phyloP scores from a whole-genome alignment of 345 rosid species.

The Acer saccharum region DNA sequence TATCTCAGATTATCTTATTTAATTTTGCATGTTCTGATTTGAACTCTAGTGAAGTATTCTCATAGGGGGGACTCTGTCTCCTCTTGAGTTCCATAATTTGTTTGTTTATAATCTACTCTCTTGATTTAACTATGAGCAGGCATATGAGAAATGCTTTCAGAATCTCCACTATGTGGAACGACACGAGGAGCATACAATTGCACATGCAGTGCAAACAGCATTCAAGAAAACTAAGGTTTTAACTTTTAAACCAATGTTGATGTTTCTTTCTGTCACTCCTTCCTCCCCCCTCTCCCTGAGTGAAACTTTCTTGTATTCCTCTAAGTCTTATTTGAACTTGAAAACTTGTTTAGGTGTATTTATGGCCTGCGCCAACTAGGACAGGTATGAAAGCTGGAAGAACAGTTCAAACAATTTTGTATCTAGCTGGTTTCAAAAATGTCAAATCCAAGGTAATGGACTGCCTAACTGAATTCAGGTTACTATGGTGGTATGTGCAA shows the following conservation, averaged over 20 bases:
- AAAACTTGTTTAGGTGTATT: constrained; percentile 58
- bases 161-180: constrained; percentile 91
- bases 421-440: constrained; percentile 90
- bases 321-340: neutral
- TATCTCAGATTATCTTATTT: neutral
- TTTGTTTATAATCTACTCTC: neutral
- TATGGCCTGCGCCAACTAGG: constrained; percentile 91
- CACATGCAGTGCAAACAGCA: constrained; percentile 77
- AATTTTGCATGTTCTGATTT: neutral
- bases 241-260: neutral
- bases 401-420: constrained; percentile 72
- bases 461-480: neutral
- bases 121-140: constrained; percentile 47
- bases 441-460: constrained; percentile 85
- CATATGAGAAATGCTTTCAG: constrained; percentile 90
- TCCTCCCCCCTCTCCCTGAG: neutral
- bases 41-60: neutral
- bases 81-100: neutral
- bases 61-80: neutral
- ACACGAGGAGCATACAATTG: constrained; percentile 96
- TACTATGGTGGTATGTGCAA: neutral
- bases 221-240: constrained; percentile 95
- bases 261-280: neutral
- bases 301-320: neutral
- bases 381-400: constrained; percentile 94